These are phyloP conservation scores for Artemisia argyi DNA, from an alignment of 129 eudicot species.

Conservation along the genomic window DNA sequence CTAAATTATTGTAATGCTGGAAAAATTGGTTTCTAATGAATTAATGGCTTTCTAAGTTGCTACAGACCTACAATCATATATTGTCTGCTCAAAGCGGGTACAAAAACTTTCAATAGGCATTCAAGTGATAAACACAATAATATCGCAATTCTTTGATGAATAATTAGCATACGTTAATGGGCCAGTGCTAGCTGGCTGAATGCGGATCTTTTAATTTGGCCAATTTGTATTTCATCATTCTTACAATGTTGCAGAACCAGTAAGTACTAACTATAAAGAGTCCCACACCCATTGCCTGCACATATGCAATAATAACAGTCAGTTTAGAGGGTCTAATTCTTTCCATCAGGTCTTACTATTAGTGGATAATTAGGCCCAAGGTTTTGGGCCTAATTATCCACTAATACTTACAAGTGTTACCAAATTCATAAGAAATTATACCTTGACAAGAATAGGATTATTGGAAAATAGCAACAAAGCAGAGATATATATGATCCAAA, in stretches of 20 bases:
- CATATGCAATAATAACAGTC: background rate
- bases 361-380: too few relatives aligned
- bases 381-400: too few relatives aligned
- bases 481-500: conserved; percentile 77
- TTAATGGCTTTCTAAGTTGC: conserved; percentile 3
- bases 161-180: conserved; percentile 8
- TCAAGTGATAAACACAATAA: too few relatives aligned
- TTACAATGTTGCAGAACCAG: conserved; percentile 84
- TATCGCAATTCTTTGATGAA: background rate
- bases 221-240: conserved; percentile 69
- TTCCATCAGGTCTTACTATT: background rate
- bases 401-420: background rate
- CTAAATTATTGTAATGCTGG: conserved; percentile 19
- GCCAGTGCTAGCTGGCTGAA: conserved; percentile 25
- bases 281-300: conserved; percentile 84
- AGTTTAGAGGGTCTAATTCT: too few relatives aligned
- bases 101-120: background rate
- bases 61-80: background rate
- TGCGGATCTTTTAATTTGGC: conserved; percentile 34
- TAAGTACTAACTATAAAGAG: conserved; percentile 74
- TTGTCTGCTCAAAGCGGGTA: conserved; percentile 9
- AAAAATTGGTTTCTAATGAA: conserved; percentile 17
- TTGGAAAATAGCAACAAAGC: conserved; percentile 68
- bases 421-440: background rate
- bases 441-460: conserved; percentile 60